Base-by-base conservation (phyloP, 2,329 filamentous ascomycete genomes). In the Pezizomycotina sp. region DNA sequence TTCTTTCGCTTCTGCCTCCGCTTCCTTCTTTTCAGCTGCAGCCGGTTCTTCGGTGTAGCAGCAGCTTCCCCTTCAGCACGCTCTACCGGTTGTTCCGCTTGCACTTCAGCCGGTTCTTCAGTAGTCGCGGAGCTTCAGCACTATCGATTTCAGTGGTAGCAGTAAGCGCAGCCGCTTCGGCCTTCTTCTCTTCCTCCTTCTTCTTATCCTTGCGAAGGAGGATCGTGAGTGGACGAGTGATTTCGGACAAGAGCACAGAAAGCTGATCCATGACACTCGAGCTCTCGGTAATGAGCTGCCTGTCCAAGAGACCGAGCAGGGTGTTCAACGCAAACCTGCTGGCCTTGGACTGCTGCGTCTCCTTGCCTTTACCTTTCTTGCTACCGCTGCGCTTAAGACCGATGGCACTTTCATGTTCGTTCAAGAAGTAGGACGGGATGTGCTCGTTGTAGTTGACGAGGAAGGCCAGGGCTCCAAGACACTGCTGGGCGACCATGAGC, bases 181-280 rank as follows among this genome's bases (percentile, higher is more conserved):
- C 54, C 52, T 58, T 59, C 35, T 58, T 56, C 24, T 77, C 68
- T 14, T 47, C 32, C 7, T 64, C 63, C 19, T 68, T 66, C 50
- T 86, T 80, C 53, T 79, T 84, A 46, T 84, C 79, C 43, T 82
- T 81, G 40, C 80, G 79, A 48, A 92, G 73, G 15, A 92, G 63
- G 20, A 76, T 71, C 45, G 80, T 79, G 16, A 98, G 65, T 7
- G 89, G 89, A 38, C 77, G 67, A 0, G 89, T 98, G 37, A 95
- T 82, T 47, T 78, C 76, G 55, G 82, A 86, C 16, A 98, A 67
- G 19, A 98, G 63, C 46, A 77, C 74, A 2, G 89, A 89, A 16
- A 98, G 67, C 45, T 83, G 76, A 50, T 92, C 86, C 84, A 98
- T 95, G 38, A 92, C 86, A 5, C 75, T 68, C n/a, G 86, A 84